phyloP scores from a whole-genome alignment of 306 rosid genomes.

The Lagenaria siceraria region DNA sequence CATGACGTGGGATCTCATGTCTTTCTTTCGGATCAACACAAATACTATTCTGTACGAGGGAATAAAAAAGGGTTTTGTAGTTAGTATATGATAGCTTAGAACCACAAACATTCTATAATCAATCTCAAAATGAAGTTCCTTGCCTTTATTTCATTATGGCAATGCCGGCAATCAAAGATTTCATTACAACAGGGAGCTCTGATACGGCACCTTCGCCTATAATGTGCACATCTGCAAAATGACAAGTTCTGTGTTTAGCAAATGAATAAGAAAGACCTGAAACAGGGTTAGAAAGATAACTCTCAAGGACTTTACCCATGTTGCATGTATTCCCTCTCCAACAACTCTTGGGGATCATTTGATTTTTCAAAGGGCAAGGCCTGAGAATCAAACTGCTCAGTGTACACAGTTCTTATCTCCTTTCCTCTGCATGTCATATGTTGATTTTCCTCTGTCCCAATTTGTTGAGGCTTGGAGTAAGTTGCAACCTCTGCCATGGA shows the following conservation, averaged over 20 bases:
- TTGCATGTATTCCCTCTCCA: slow-evolving; percentile 42
- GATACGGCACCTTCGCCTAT: slow-evolving; percentile 52
- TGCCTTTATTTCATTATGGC: slow-evolving; percentile 69
- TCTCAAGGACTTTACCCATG: slow-evolving; percentile 34
- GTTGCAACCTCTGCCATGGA: slow-evolving; percentile 47
- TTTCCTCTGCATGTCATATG: slow-evolving; percentile 16
- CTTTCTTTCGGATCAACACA: slow-evolving; percentile 46
- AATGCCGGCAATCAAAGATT: slow-evolving; percentile 63
- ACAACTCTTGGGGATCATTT: slow-evolving; percentile 10
- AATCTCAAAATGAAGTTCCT: slow-evolving; percentile 1
- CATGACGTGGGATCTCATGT: slow-evolving; percentile 73
- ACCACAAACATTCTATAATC: background rate
- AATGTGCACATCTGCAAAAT: slow-evolving; percentile 58
- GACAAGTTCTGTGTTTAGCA: background rate
- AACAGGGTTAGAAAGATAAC: background rate
- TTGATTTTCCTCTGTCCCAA: slow-evolving; percentile 28
- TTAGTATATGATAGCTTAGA: background rate
- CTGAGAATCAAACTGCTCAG: slow-evolving; percentile 17
- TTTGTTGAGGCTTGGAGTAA: slow-evolving; percentile 29
- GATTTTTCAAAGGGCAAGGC: slow-evolving; percentile 24
- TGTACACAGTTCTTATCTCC: background rate
- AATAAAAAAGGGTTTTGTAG: background rate
- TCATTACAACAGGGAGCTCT: slow-evolving; percentile 93
- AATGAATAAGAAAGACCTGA: background rate
- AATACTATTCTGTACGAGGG: slow-evolving; percentile 44